Conservation (phyloP, 1,139 yeast species). For the Geotrichum europaeum region DNA sequence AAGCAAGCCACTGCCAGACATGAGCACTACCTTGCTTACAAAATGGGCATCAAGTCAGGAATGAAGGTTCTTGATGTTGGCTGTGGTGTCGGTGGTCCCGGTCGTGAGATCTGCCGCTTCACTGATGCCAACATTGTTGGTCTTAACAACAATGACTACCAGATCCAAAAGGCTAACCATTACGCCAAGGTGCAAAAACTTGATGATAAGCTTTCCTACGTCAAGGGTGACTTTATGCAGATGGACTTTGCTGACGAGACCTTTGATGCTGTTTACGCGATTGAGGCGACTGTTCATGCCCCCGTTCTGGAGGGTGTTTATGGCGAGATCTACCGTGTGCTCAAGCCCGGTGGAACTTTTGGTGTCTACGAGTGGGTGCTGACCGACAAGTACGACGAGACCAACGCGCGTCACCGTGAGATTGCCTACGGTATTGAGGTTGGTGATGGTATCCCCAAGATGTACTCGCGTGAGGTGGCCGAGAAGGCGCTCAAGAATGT, state of each 20-base stretch:
- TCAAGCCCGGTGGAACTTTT: slow-evolving; percentile 95
- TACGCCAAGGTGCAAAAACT: slow-evolving; percentile 65
- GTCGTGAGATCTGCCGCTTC: slow-evolving; percentile 89
- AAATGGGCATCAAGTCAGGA: slow-evolving; percentile 70
- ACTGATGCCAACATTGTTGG: slow-evolving; percentile 86
- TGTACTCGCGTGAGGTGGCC: slow-evolving; percentile 83
- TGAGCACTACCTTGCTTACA: slow-evolving; percentile 88
- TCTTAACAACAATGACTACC: slow-evolving; percentile 90
- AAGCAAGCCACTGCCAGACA: slow-evolving; percentile 94
- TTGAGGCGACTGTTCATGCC: slow-evolving; percentile 98
- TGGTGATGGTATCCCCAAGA: slow-evolving; percentile 98
- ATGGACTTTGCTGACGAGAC: slow-evolving; percentile 89
- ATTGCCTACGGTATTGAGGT: slow-evolving; percentile 96
- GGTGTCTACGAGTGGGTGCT: slow-evolving; percentile 99
- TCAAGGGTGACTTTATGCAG: slow-evolving; percentile 98
- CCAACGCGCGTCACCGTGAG: slow-evolving; percentile 82
- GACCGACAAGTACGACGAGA: slow-evolving; percentile 90
- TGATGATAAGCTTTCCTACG: slow-evolving; percentile 70
- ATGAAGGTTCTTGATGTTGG: slow-evolving; percentile 96
- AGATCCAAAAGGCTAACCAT: slow-evolving; percentile 83
- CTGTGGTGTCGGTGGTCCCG: slow-evolving; percentile 99
- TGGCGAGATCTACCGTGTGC: slow-evolving; percentile 86
- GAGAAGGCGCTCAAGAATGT: slow-evolving; percentile 77
- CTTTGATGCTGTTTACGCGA: slow-evolving; percentile 96
- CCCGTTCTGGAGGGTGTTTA: slow-evolving; percentile 96